phyloP scores from a whole-genome alignment of 192 early-diverging fungal species.

The Helicostylum pulchrum region DNA sequence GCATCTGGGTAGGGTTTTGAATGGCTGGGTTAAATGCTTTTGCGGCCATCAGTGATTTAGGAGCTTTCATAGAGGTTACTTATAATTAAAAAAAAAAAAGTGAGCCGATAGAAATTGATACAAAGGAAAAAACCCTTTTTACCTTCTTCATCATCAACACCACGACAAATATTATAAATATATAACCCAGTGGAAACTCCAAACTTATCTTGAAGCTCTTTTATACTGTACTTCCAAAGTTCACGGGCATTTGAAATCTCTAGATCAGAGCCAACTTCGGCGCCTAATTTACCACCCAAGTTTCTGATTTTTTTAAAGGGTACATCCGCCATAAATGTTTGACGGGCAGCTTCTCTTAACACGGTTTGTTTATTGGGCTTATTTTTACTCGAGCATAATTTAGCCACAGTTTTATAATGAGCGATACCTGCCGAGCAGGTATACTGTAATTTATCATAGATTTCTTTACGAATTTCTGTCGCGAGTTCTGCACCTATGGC shows the following conservation, averaged over 20 bases:
- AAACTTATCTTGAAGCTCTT: slow-evolving; percentile 51
- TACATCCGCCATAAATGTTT: slow-evolving; percentile 57
- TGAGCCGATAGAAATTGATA: too few species aligned
- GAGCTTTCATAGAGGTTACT: slow-evolving; percentile 31
- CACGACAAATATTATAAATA: slow-evolving; percentile 59
- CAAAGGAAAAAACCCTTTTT: too few species aligned
- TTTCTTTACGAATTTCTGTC: slow-evolving; percentile 55
- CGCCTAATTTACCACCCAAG: slow-evolving; percentile 85
- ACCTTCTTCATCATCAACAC: slow-evolving; percentile 54
- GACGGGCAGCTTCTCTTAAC: slow-evolving; percentile 53
- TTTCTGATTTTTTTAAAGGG: slow-evolving; percentile 79
- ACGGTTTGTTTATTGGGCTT: slow-evolving; percentile 88
- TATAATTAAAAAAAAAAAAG: neutral
- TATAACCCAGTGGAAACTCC: slow-evolving; percentile 51
- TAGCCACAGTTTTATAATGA: slow-evolving; percentile 84
- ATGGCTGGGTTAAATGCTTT: slow-evolving; percentile 41
- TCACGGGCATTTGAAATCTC: slow-evolving; percentile 57
- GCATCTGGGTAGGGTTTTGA: slow-evolving; percentile 23
- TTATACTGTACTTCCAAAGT: slow-evolving; percentile 43
- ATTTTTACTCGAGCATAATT: slow-evolving; percentile 79
- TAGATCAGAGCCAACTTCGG: slow-evolving; percentile 60
- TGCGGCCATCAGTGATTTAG: slow-evolving; percentile 47
- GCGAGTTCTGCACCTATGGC: slow-evolving; percentile 68
- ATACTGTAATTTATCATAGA: slow-evolving; percentile 70
- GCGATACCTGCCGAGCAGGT: slow-evolving; percentile 82